Evolutionary conservation across 441 rosid species (phyloP).

Genomic region (Mallotus repandus): DNA sequence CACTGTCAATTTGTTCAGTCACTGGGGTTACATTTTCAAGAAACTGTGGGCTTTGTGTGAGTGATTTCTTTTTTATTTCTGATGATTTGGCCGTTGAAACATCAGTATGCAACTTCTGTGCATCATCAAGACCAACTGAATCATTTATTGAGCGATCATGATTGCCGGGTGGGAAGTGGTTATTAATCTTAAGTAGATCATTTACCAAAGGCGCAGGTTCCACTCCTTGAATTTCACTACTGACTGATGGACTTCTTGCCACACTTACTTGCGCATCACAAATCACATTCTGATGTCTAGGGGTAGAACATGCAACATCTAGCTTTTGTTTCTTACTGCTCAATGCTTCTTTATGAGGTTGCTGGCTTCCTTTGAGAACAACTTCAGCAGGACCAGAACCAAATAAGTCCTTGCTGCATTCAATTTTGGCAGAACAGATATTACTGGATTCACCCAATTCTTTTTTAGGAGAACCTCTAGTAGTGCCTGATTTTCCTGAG

Average conservation of each 20-base stretch:
- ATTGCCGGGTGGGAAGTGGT: conserved; percentile 22
- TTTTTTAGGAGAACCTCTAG: conserved; percentile 31
- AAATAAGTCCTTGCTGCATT: conserved; percentile 25
- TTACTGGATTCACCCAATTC: conserved; percentile 23
- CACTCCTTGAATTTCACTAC: conserved; percentile 28
- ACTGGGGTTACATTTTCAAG: conserved; percentile 8
- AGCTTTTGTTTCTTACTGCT: conserved; percentile 36
- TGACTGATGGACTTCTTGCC: conserved; percentile 28
- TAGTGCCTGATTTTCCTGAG: conserved; percentile 32
- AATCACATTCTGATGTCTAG: conserved; percentile 35
- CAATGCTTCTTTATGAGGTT: conserved; percentile 28
- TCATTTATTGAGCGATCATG: conserved; percentile 21
- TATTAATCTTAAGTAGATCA: conserved; percentile 27
- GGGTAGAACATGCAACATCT: conserved; percentile 30
- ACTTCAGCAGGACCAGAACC: conserved; percentile 28
- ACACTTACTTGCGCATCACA: conserved; percentile 30
- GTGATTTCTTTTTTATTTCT: conserved; percentile 19
- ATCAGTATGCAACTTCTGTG: conserved; percentile 26
- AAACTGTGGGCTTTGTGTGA: conserved; percentile 13
- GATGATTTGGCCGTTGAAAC: conserved; percentile 18
- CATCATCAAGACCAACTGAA: conserved; percentile 21
- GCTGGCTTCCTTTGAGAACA: conserved; percentile 32
- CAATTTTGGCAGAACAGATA: conserved; percentile 30
- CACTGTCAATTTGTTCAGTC: conserved; percentile 18
- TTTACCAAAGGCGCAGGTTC: conserved; percentile 22